Percentiles rank a stretch among this genome's conserved stretches.
Conservation (phyloP, 176 grass and related monocot species). For the Melocanna baccifera region DNA sequence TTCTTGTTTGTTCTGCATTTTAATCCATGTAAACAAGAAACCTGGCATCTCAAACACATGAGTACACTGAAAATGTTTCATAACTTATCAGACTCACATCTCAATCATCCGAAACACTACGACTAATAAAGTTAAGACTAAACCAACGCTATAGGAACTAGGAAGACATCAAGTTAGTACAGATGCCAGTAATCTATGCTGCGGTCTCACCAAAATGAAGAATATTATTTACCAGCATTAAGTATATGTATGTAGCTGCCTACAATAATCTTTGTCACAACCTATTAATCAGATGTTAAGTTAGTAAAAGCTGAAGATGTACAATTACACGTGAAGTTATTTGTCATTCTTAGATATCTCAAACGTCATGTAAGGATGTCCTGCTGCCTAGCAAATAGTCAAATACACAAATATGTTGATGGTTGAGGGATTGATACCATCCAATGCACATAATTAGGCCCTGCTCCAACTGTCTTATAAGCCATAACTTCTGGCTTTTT, state of each 20-base stretch:
- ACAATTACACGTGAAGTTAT: neutral
- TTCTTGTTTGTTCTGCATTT: neutral
- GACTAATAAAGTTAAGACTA: neutral
- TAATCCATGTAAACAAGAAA: neutral
- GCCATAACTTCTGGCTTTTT: too few relatives aligned
- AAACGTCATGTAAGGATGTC: neutral
- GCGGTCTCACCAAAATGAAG: neutral
- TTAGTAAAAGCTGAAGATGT: neutral
- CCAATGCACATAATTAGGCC: neutral
- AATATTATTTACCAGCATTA: neutral
- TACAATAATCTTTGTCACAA: neutral
- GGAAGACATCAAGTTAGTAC: neutral
- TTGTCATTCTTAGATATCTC: neutral
- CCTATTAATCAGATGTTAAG: neutral
- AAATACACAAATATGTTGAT: neutral
- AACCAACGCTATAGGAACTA: neutral
- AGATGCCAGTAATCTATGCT: neutral
- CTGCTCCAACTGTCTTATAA: too few relatives aligned
- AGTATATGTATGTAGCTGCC: neutral
- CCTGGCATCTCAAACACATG: neutral
- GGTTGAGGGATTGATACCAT: neutral
- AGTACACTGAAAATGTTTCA: neutral
- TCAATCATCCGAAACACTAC: neutral
- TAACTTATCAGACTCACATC: neutral
- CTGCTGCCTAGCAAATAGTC: neutral